Conservation (phyloP, 2,329 filamentous ascomycete genomes). For the Aspergillus hortae region DNA sequence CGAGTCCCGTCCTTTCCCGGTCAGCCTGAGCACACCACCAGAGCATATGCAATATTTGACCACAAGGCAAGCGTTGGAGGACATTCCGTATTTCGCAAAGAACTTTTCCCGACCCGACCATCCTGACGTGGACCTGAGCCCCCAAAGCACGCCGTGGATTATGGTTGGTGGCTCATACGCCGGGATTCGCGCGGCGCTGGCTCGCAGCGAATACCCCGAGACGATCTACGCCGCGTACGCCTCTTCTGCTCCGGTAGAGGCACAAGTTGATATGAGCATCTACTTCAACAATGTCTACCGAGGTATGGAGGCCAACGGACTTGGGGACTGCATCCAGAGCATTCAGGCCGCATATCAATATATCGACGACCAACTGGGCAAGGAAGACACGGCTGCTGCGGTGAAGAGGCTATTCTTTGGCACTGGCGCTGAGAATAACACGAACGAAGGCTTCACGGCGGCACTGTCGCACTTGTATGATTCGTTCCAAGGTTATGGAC, state of each 20-base stretch:
- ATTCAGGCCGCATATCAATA: constrained; percentile 47
- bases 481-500: constrained; percentile 45
- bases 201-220: constrained; percentile 41
- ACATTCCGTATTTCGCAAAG: constrained; percentile 44
- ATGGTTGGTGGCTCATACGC: constrained; percentile 47
- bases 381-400: constrained; percentile 29
- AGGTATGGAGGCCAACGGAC: constrained; percentile 48
- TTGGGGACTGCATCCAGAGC: constrained; percentile 49
- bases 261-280: constrained; percentile 47
- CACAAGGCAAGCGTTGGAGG: constrained; percentile 43
- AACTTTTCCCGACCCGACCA: constrained; percentile 33
- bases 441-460: constrained; percentile 47
- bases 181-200: constrained; percentile 43
- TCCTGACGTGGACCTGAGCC: constrained; percentile 35
- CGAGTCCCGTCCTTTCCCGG: constrained; percentile 36
- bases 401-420: constrained; percentile 51
- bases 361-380: constrained; percentile 46
- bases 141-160: constrained; percentile 43
- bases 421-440: constrained; percentile 43
- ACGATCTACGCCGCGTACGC: constrained; percentile 40
- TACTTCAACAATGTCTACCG: constrained; percentile 51
- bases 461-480: constrained; percentile 39
- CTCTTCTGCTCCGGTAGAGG: constrained; percentile 46
- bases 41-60: constrained; percentile 43
- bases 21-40: constrained; percentile 32